Evolutionary conservation across 1,139 yeast species (phyloP), one percentile per base, ranked within the genome.

Genomic region (Pichia sp.): DNA sequence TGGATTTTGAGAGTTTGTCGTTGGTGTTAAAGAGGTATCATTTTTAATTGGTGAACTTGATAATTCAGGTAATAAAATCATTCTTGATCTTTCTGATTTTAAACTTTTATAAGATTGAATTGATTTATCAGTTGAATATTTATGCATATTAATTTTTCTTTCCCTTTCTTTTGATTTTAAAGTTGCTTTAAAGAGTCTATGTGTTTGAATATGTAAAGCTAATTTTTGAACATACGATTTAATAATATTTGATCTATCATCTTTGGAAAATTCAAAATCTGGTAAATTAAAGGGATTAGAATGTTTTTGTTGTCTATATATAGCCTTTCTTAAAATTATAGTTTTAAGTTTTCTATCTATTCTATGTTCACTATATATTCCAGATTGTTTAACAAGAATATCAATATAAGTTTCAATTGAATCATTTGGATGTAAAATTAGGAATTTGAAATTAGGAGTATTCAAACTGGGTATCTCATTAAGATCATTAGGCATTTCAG

Each of bases 161-260:
- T 42, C 47, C 19, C 46, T 47, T 35, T 55, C 57, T 33, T 55
- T 62, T 0, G 60, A 48, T 26, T 62, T 54, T 14, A 68, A 41
- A 7, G 68, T 52, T 3, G 73, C 74, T 43, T 65, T 64, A 56
- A 72, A 79, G 9, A 80, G 70, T 36, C 88, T 61, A 22, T 72
- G 75, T n/a, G 78, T 72, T 57, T 80, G 88, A 15, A 80, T 76
- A 45, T 73, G 69, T 40, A 74, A 69, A 13, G 84, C 82, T 35
- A 80, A 50, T 37, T 63, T 66, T 15, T 63, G 64, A 20, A 80
- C 61, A 54, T 76, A 80, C 15, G 57, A 60, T 32, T 63, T 49
- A 10, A 80, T 72, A 15, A 80, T 73, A 15, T 50, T 41, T 0
- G 70, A 62, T 38, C 79, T 63, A 41, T 70, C 73, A 35, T 67